Evolutionary conservation across 495 filamentous ascomycete species (phyloP).

Genomic region (Aspergillus hancockii): DNA sequence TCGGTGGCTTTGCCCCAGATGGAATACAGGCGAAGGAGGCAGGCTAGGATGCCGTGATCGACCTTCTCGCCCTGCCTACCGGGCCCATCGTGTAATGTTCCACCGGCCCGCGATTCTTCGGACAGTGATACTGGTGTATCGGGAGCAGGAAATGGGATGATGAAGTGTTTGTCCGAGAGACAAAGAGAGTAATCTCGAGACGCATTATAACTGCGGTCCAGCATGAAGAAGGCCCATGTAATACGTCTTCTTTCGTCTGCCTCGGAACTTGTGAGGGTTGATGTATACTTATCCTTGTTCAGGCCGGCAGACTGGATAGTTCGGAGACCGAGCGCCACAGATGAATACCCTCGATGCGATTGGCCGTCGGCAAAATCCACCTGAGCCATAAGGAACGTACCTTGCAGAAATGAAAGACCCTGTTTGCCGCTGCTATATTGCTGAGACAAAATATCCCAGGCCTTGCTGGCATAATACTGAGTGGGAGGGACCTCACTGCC

Average conservation of each 20-base stretch:
- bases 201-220: slow-evolving; percentile 32
- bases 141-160: slow-evolving; percentile 20
- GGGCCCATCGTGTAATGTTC: slow-evolving; percentile 21
- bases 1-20: slow-evolving; percentile 34
- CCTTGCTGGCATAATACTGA: slow-evolving; percentile 22
- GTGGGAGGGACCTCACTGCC: slow-evolving; percentile 5
- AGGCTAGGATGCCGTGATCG: slow-evolving; percentile 27
- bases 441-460: slow-evolving; percentile 25
- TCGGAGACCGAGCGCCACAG: slow-evolving; percentile 28
- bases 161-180: slow-evolving; percentile 32
- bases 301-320: slow-evolving; percentile 26
- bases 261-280: slow-evolving; percentile 4
- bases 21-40: slow-evolving; percentile 26
- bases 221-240: slow-evolving; percentile 34
- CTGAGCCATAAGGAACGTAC: slow-evolving; percentile 29
- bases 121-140: not conserved
- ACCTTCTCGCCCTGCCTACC: slow-evolving; percentile 24
- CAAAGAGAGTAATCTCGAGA: slow-evolving; percentile 30
- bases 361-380: slow-evolving; percentile 31
- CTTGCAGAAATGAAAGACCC: slow-evolving; percentile 30
- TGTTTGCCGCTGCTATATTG: slow-evolving; percentile 21
- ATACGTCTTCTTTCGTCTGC: slow-evolving; percentile 23
- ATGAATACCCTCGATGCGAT: slow-evolving; percentile 24
- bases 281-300: slow-evolving; percentile 22
- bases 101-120: not conserved